These are phyloP conservation scores for Gossypium laxum DNA, from an alignment of 441 rosid species.

Conservation along the genomic window DNA sequence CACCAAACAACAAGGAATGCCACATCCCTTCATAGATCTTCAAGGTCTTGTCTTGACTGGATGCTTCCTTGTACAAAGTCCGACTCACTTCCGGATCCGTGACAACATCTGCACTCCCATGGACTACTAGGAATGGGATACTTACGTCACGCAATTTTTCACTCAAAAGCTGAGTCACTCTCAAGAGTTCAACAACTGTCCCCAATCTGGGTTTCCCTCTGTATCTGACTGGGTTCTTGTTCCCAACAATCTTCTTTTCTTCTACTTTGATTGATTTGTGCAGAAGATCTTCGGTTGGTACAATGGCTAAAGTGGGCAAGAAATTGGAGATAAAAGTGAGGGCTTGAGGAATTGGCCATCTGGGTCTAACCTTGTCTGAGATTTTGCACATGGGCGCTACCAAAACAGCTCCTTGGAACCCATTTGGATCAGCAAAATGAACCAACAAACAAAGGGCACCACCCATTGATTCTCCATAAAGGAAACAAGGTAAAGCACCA, in stretches of 20 bases:
- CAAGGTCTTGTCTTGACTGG: constrained; percentile 53
- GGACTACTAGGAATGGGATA: constrained; percentile 60
- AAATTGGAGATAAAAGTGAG: constrained; percentile 42
- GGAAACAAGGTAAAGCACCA: constrained; percentile 36
- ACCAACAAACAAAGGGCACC: constrained; percentile 60
- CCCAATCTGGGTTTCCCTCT: constrained; percentile 72
- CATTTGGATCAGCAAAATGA: constrained; percentile 43
- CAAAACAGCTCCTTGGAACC: constrained; percentile 54
- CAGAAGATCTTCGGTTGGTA: constrained; percentile 57
- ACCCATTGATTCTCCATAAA: constrained; percentile 81
- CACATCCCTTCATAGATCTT: constrained; percentile 71
- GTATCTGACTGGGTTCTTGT: constrained; percentile 58
- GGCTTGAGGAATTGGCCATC: constrained; percentile 63
- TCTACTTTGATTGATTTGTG: constrained; percentile 51
- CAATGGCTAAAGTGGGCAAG: constrained; percentile 63
- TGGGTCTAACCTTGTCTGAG: constrained; percentile 59
- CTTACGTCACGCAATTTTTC: constrained; percentile 40
- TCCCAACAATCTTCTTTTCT: constrained; percentile 43
- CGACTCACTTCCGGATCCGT: constrained; percentile 77
- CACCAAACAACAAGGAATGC: constrained; percentile 76
- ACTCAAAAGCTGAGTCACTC: constrained; percentile 53
- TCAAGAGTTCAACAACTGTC: constrained; percentile 58
- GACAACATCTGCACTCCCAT: constrained; percentile 72
- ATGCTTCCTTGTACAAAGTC: constrained; percentile 44
- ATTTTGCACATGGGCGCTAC: constrained; percentile 85